Base-by-base conservation (phyloP, 805 yeast genomes). In the Candida broadrunensis region DNA sequence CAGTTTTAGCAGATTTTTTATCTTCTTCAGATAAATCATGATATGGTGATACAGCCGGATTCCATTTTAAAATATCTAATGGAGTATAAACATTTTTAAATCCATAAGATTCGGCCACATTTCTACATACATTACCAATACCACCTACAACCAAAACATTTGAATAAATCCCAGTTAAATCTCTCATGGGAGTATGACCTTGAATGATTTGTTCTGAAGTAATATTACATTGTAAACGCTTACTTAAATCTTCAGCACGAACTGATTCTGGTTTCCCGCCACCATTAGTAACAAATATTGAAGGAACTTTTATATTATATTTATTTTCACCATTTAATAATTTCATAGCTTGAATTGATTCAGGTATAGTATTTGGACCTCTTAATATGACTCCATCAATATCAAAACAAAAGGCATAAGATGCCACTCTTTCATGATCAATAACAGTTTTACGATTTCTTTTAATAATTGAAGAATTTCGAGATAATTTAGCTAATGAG, bases 121-220 rank as follows among this genome's bases (percentile, higher is more conserved):
- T 75, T 49, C 93, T 75, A 57, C 96, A 88, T 11, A 82, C 80
- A 50, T 88, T 88, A 34, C 93, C 89, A 19, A 85, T 80, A 49
- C 96, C 96, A 47, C 96, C 96, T 38, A 88, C 88, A 39, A 88
- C 95, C 35, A 88, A 67, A 4, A 88, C 95, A 42, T 84, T 85
- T 42, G 83, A 68, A 61, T 82, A 80, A 13, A 74, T 70, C 23
- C 75, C 76, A 12, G 83, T 85, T 55, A 88, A 72, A 55, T 86
- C 95, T 51, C 79, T 82, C 93, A 88, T 88, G 25, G 97, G 97
- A 1, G 97, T 88, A 63, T 88, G 96, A 46, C 96, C 95, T 63
- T 88, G 96, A 52, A 88, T 85, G 44, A 88, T 85, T 66, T 88
- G 96, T 40, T 81, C 88, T 33, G 80, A 80, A 11, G 83, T 76